phyloP scores from a whole-genome alignment of 495 filamentous ascomycete species.

The Aspergillus carlsbadensis region DNA sequence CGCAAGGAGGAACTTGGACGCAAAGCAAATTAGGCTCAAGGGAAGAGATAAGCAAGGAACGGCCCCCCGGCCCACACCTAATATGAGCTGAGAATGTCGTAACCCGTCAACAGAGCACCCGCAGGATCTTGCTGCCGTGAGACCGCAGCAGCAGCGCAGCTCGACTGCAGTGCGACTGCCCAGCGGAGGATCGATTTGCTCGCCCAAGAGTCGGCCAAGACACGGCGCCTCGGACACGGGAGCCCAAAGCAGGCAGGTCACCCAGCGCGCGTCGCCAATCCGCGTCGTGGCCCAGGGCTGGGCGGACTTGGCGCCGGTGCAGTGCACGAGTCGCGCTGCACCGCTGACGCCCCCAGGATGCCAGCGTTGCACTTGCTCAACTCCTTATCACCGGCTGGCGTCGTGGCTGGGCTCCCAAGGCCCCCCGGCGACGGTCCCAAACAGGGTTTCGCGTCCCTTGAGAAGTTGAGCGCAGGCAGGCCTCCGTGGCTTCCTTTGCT shows the following conservation, averaged over 20 bases:
- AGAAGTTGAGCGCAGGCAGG: not conserved
- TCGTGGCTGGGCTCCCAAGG: slow-evolving; percentile 6
- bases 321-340: not conserved
- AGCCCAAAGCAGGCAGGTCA: not conserved
- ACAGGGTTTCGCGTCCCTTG: not conserved
- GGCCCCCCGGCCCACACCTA: not conserved
- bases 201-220: not conserved
- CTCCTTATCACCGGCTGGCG: not conserved
- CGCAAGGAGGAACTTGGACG: not conserved
- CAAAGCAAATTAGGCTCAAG: slow-evolving; percentile 15
- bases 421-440: not conserved
- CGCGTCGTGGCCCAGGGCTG: not conserved
- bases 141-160: too few species aligned
- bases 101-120: not conserved
- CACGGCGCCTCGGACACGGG: not conserved
- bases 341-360: not conserved
- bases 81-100: not conserved
- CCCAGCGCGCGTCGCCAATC: not conserved
- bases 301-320: slow-evolving; percentile 4
- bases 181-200: not conserved
- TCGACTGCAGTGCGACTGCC: too few species aligned
- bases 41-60: slow-evolving; percentile 14
- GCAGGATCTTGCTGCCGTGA: too few species aligned
- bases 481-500: not conserved
- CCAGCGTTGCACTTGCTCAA: slow-evolving; percentile 8